A percentile compares a stretch with the other conserved stretches of the same genome.
These are phyloP conservation scores for Chalciporus sphaerocephalus DNA, from an alignment of 768 basidiomycete species.

Conservation along the genomic window DNA sequence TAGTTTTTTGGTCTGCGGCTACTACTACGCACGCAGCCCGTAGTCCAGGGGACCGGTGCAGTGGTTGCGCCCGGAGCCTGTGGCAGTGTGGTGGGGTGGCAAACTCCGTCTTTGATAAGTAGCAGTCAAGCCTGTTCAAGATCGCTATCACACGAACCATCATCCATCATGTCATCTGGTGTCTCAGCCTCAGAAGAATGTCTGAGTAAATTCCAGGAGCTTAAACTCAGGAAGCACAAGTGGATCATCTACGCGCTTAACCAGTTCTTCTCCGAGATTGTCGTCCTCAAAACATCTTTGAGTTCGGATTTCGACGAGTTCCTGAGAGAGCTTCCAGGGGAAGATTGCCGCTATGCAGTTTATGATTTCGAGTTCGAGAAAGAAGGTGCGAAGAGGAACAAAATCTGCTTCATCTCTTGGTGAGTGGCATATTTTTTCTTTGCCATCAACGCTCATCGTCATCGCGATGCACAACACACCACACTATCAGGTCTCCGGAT, in stretches of 20 bases:
- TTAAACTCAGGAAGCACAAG: slow-evolving; percentile 52
- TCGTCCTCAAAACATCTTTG: slow-evolving; percentile 63
- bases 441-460: background rate
- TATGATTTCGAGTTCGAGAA: slow-evolving; percentile 87
- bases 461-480: background rate
- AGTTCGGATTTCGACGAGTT: slow-evolving; percentile 66
- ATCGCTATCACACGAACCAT: background rate
- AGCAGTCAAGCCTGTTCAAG: slow-evolving; percentile 11
- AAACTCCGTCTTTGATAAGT: background rate
- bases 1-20: too few species aligned
- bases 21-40: too few species aligned
- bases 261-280: slow-evolving; percentile 60
- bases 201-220: slow-evolving; percentile 17
- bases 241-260: slow-evolving; percentile 81
- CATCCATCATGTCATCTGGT: slow-evolving; percentile 28
- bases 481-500: slow-evolving; percentile 72
- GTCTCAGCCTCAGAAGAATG: slow-evolving; percentile 55
- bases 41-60: background rate
- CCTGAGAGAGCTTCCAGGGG: slow-evolving; percentile 64
- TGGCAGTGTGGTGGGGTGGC: background rate
- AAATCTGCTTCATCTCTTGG: slow-evolving; percentile 83
- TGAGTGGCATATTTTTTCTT: slow-evolving; percentile 40
- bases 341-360: slow-evolving; percentile 81
- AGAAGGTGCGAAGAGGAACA: slow-evolving; percentile 72
- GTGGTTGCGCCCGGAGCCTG: too few species aligned